These are phyloP conservation scores for Juncus inflexus DNA, from an alignment of 176 grass and related monocot genomes.

Conservation along the genomic window DNA sequence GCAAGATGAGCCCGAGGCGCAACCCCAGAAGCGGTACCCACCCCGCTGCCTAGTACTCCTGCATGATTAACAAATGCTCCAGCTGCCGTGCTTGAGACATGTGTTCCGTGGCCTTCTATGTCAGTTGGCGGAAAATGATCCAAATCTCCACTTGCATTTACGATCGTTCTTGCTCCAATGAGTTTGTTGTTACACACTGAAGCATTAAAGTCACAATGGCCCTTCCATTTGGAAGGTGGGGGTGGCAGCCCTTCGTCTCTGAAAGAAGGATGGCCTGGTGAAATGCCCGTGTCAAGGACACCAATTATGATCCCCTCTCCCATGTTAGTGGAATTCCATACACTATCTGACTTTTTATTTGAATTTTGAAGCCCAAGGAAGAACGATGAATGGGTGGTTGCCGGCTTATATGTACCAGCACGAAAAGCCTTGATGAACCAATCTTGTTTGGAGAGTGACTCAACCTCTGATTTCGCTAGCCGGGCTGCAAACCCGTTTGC, in stretches of 20 bases:
- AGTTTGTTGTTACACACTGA: conserved; percentile 20
- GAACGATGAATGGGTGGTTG: not conserved
- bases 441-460: not conserved
- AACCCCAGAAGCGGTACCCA: conserved; percentile 27
- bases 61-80: conserved; percentile 24
- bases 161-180: conserved; percentile 16
- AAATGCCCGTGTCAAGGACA: conserved; percentile 11
- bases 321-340: not conserved
- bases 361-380: conserved; percentile 16
- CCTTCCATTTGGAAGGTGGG: conserved; percentile 21
- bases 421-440: conserved; percentile 17
- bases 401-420: not conserved
- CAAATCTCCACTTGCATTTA: conserved; percentile 5
- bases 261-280: conserved; percentile 18
- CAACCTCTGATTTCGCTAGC: conserved; percentile 1
- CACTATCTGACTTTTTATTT: not conserved
- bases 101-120: conserved; percentile 26
- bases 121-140: not conserved
- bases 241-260: conserved; percentile 10
- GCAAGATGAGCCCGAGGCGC: conserved; percentile 38
- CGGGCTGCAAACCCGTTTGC: conserved; percentile 15
- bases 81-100: conserved; percentile 26
- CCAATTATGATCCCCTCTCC: conserved; percentile 20
- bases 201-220: conserved; percentile 9
- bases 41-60: not conserved